Evolutionary conservation across 371 early-diverging fungal genomes (phyloP), one percentile per base, ranked within the genome.

Genomic region (Thermomucor indicae-seudaticae): DNA sequence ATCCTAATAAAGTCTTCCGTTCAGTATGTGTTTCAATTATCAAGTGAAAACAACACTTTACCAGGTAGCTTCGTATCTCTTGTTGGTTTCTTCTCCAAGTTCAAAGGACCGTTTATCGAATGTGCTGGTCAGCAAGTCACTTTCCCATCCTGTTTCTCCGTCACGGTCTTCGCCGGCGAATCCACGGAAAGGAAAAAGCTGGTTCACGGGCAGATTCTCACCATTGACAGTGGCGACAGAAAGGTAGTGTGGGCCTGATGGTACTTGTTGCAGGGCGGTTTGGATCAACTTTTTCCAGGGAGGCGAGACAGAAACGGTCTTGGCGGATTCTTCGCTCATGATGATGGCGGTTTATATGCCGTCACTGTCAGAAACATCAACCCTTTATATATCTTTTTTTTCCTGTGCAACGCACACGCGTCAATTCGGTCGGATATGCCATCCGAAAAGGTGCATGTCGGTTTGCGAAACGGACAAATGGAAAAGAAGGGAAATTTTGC

Each of bases 141-240:
- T 73, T 45, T 58, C 44, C 65, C 72, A 72, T 1, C 67, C 67
- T 0, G 66, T 58, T 11, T 67, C 57, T 12, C 69, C 62, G 16
- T 53, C 39, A 40, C 70, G 64, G 35, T 69, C 59, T 35, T 75
- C 72, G 8, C 71, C 78, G 17, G 62, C 67, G 46, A 75, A 79
- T 1, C 74, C 74, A n/a, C 76, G 43, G 28, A 35, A 52, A 4
- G 27, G 37, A 27, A 34, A 40, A 8, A 37, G 55, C 5, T 58
- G 43, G 40, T 61, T 62, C 17, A 62, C 43, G 5, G 66, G 66
- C 1, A 34, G 17, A 8, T 48, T 55, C 14, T 55, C 51, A 4
- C 39, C 14, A 19, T 55, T 51, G 8, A 61, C 47, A 5, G 61
- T 61, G 16, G 53, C 53, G 10, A 61, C 43, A 4, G 51, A 52